A percentile compares a stretch with the other conserved stretches of the same genome.
Evolutionary conservation across 2,329 filamentous ascomycete genomes (phyloP).

Genomic region (Colletotrichum sp.): DNA sequence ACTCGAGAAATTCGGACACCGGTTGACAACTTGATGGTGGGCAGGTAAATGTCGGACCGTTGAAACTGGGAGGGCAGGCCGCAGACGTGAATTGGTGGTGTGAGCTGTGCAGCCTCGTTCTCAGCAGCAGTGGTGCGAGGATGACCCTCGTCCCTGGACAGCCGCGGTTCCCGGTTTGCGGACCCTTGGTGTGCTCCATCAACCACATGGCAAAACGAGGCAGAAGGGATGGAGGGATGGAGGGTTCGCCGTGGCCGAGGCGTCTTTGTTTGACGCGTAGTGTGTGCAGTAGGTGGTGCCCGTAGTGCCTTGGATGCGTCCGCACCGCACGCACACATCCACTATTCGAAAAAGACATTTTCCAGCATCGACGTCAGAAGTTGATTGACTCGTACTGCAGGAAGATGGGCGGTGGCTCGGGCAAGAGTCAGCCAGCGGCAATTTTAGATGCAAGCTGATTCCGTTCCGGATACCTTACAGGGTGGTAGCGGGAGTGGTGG

Average conservation of each 20-base stretch:
- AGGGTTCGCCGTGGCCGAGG: conserved; percentile 17
- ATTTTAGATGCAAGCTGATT: conserved; percentile 21
- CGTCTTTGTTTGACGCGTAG: conserved; percentile 8
- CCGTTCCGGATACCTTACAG: not conserved
- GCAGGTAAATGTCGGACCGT: conserved; percentile 6
- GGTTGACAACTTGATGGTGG: not conserved
- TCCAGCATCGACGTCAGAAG: conserved; percentile 17
- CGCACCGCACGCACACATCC: not conserved
- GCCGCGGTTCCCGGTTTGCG: conserved; percentile 4
- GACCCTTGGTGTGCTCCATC: conserved; percentile 8
- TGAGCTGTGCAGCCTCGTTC: conserved; percentile 22
- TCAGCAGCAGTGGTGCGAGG: conserved; percentile 17
- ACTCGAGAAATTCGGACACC: not conserved
- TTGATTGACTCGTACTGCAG: conserved; percentile 17
- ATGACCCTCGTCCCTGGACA: not conserved
- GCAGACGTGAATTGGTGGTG: not conserved
- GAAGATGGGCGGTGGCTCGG: conserved; percentile 1
- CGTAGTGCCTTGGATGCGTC: not conserved
- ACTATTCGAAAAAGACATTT: conserved; percentile 5
- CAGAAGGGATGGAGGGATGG: conserved; percentile 20
- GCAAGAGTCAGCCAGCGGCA: conserved; percentile 17
- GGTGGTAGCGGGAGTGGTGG: not conserved
- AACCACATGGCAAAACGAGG: conserved; percentile 18
- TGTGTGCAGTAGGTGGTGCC: not conserved
- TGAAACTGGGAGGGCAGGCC: conserved; percentile 2